phyloP scores from a whole-genome alignment of 768 basidiomycete species.

The Boletus subparvulus region DNA sequence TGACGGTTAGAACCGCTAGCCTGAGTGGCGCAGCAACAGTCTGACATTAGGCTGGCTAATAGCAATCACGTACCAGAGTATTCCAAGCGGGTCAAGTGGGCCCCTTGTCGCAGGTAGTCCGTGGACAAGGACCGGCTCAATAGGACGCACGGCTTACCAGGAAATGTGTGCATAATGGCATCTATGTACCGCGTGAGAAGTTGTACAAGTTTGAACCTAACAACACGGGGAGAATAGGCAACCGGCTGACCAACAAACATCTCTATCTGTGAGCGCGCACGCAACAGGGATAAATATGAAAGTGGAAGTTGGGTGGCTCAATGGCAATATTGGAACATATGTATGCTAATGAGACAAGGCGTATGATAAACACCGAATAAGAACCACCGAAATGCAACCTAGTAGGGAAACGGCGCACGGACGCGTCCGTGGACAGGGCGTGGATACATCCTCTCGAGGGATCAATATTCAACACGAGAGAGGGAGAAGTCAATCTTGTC shows the following conservation, averaged over 20 bases:
- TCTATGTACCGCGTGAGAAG: too few species aligned
- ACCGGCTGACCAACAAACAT: neutral
- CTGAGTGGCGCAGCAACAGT: neutral
- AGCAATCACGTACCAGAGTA: too few species aligned
- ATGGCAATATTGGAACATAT: conserved; percentile 14
- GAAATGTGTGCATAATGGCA: neutral
- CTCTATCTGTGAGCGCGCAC: conserved; percentile 3
- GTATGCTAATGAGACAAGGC: conserved; percentile 22
- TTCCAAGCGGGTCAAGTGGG: neutral
- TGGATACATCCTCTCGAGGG: neutral
- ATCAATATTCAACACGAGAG: neutral
- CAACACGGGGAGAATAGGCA: neutral
- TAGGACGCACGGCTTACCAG: neutral
- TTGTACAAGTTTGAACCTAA: too few species aligned
- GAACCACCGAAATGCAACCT: conserved; percentile 10
- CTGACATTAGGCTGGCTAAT: neutral
- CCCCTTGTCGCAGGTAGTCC: neutral
- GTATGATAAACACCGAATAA: conserved; percentile 25
- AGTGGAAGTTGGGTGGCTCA: neutral
- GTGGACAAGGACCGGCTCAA: neutral
- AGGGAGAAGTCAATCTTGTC: conserved; percentile 48
- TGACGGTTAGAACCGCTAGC: neutral
- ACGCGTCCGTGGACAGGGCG: neutral
- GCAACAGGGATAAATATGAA: neutral
- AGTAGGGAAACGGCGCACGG: neutral